A percentile compares a stretch with the other conserved stretches of the same genome.
Conservation (phyloP, 2,329 filamentous ascomycete genomes). For the Sporothrix variecibatus region DNA sequence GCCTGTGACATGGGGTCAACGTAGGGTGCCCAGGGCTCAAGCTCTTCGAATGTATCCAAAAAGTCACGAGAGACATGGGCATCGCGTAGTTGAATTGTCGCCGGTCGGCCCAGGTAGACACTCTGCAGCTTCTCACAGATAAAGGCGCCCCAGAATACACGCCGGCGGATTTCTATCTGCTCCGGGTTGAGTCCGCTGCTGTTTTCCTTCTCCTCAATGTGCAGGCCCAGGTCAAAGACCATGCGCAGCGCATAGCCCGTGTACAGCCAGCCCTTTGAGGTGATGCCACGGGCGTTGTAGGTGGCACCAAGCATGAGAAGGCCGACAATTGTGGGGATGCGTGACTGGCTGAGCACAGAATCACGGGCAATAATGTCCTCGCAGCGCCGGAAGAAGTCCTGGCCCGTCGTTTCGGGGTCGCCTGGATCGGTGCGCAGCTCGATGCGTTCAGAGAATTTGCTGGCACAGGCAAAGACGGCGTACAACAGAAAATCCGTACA, state of each 20-base stretch:
- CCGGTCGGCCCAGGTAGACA: constrained; percentile 40
- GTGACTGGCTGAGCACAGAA: constrained; percentile 30
- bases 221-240: constrained; percentile 42
- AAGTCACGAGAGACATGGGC: constrained; percentile 39
- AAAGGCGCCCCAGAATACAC: constrained; percentile 42
- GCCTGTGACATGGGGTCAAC: constrained; percentile 31
- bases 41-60: constrained; percentile 40
- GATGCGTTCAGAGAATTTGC: constrained; percentile 35
- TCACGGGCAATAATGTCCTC: constrained; percentile 33
- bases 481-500: constrained; percentile 43
- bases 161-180: constrained; percentile 37
- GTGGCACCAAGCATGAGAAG: constrained; percentile 36
- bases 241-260: constrained; percentile 45
- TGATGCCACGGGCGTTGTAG: constrained; percentile 33
- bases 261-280: constrained; percentile 44
- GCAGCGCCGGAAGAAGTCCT: constrained; percentile 34
- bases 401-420: constrained; percentile 33
- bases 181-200: constrained; percentile 26
- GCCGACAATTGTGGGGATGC: constrained; percentile 35
- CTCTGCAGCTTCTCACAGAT: constrained; percentile 40
- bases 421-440: constrained; percentile 31
- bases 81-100: constrained; percentile 39
- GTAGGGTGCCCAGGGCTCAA: constrained; percentile 41
- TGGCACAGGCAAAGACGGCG: constrained; percentile 39
- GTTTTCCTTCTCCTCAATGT: constrained; percentile 33